phyloP scores from a whole-genome alignment of 2,329 filamentous ascomycete genomes.

The Helotiales sp. region DNA sequence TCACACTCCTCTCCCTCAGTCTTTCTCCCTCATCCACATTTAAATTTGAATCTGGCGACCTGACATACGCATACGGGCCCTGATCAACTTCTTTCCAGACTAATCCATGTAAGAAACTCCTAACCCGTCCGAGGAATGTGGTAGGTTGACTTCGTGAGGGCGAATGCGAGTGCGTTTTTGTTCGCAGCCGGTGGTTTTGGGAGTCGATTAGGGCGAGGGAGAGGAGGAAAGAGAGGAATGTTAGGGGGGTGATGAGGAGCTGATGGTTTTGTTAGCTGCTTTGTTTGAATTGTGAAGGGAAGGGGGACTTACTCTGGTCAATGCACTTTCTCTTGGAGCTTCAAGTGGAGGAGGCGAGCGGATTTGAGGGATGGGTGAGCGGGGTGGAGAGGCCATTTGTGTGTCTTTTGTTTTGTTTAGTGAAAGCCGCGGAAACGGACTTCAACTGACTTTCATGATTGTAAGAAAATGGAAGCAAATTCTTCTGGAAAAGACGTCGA shows the following conservation, averaged over 20 bases:
- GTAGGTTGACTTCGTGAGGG: conserved; percentile 16
- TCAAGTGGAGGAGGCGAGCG: conserved; percentile 25
- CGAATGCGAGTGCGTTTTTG: conserved; percentile 22
- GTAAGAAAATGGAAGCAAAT: background rate
- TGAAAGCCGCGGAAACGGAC: background rate
- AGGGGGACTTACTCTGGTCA: conserved; percentile 33
- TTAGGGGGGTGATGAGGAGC: conserved; percentile 42
- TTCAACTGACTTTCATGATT: background rate
- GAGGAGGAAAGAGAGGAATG: conserved; percentile 43
- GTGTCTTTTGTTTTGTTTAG: background rate
- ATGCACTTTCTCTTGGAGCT: conserved; percentile 36
- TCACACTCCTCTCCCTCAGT: conserved; percentile 1
- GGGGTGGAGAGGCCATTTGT: conserved; percentile 18
- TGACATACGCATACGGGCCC: conserved; percentile 38
- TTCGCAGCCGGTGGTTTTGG: conserved; percentile 33
- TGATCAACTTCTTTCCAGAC: conserved; percentile 27
- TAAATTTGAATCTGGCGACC: conserved; percentile 25
- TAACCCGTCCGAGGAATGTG: conserved; percentile 23
- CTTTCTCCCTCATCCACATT: background rate
- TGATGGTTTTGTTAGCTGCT: conserved; percentile 15
- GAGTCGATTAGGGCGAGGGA: conserved; percentile 42
- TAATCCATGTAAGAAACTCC: conserved; percentile 30
- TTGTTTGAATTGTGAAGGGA: background rate
- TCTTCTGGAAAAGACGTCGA: background rate
- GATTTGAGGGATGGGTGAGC: conserved; percentile 6